Evolutionary conservation across 2,329 filamentous ascomycete genomes (phyloP), one percentile per base, ranked within the genome.

Genomic region (Aspergillus costaricaensis): DNA sequence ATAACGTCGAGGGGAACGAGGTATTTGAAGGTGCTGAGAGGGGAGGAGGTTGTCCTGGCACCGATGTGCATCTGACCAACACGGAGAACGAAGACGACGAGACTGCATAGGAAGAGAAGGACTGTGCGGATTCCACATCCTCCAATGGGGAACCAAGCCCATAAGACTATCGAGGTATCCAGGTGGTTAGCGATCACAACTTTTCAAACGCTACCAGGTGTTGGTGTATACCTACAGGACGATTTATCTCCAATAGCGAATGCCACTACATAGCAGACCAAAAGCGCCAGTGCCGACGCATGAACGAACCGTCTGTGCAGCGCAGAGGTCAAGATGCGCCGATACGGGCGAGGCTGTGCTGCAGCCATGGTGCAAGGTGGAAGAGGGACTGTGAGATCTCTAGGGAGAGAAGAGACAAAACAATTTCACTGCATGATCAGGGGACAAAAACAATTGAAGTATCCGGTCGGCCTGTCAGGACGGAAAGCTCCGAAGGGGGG

Each of bases 291-390:
- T 14, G 85, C 83, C 51, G 90, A 89, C 12, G 91, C 92, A 64
- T 88, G 88, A 52, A 90, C 89, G 78, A 97, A 98, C 70, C 92
- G 87, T 70, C 91, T 85, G 77, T 98, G 94, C 65, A 97, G 82
- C 55, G 90, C 88, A 53, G 94, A 93, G 63, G 94, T 96, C 68
- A 97, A 81, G 76, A 96, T 96, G 80, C 96, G 91, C 82, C 92
- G 90, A 79, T 96, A 96, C 43, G 77, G 78, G 66, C 79, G 74
- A 62, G 76, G 76, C 69, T 67, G 68, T 58, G 71, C 63, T 50
- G 70, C 65, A 63, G 75, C 76, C 77, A 79, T 79, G 63, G 62
- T 74, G 70, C 50, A 64, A 65, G 65, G 65, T 61, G 49, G 58
- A 64, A 56, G 61, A 65, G 61, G 64, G 65, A 70, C 66, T 63